Conservation (phyloP, 2,329 filamentous ascomycete species). For the Hirsutella thompsonii region DNA sequence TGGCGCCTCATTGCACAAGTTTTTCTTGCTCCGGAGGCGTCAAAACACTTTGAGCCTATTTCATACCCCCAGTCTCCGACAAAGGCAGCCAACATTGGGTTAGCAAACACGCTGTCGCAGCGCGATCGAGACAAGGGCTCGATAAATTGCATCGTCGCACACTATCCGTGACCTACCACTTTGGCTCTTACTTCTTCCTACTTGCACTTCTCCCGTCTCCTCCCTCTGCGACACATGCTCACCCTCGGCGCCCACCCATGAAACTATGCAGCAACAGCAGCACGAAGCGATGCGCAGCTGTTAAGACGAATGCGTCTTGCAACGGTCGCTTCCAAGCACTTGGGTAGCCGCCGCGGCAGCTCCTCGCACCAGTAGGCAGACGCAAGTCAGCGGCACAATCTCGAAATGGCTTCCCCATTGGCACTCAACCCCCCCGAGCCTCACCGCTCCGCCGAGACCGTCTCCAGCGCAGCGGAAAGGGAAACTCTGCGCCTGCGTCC, state of each 20-base stretch:
- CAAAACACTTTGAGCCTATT: no score
- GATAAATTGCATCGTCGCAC: no score
- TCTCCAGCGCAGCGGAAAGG: constrained; percentile 5
- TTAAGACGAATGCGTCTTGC: not conserved
- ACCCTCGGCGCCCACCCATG: not conserved
- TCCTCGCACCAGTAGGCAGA: not conserved
- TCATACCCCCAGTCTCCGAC: no score
- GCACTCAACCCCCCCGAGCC: constrained; percentile 5
- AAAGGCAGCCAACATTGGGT: no score
- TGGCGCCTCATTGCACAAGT: no score
- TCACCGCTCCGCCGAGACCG: constrained; percentile 4
- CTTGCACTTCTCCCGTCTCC: not conserved
- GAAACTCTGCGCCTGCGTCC: constrained; percentile 10
- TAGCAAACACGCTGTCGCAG: no score
- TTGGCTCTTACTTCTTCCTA: no score
- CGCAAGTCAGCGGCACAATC: not conserved
- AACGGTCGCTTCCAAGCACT: not conserved
- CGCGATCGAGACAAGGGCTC: no score
- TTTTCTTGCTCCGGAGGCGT: no score
- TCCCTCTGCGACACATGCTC: not conserved
- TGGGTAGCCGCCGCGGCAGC: not conserved
- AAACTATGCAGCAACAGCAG: not conserved
- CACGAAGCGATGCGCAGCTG: constrained; percentile 1
- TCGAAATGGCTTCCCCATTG: constrained; percentile 6
- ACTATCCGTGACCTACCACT: no score